phyloP scores from a whole-genome alignment of 352 stramenopile genomes.

The Saprolegnia parasitica region DNA sequence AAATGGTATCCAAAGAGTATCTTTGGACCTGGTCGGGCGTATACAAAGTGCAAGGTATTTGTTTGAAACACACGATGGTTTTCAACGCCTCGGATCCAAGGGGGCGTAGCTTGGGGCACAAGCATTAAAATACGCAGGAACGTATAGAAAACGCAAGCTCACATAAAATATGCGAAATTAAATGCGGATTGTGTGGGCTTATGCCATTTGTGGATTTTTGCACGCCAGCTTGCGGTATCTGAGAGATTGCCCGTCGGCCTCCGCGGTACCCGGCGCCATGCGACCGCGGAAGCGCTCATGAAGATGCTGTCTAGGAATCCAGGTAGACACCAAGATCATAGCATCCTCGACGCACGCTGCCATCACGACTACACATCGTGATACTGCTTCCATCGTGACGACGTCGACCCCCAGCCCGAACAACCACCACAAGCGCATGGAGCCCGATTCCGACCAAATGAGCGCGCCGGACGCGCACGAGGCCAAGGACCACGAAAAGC shows the following conservation, averaged over 20 bases:
- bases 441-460: constrained; percentile 18
- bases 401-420: constrained; percentile 24
- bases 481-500: constrained; percentile 53
- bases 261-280: background rate
- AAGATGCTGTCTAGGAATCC: constrained; percentile 3
- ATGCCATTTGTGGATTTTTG: constrained; percentile 20
- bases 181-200: constrained; percentile 14
- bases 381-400: constrained; percentile 28
- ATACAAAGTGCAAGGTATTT: background rate
- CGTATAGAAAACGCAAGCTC: constrained; percentile 4
- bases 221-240: constrained; percentile 7
- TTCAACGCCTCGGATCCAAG: background rate
- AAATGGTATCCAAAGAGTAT: background rate
- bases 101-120: too few relatives aligned
- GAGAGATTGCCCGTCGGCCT: background rate
- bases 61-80: constrained; percentile 2
- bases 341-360: background rate
- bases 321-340: background rate
- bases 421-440: constrained; percentile 30
- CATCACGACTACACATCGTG: constrained; percentile 29
- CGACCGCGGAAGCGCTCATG: background rate
- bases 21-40: background rate
- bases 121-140: background rate
- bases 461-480: constrained; percentile 20
- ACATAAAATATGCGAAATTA: background rate